phyloP scores from a whole-genome alignment of 192 early-diverging fungal species.

The Neocallimastix lanati region DNA sequence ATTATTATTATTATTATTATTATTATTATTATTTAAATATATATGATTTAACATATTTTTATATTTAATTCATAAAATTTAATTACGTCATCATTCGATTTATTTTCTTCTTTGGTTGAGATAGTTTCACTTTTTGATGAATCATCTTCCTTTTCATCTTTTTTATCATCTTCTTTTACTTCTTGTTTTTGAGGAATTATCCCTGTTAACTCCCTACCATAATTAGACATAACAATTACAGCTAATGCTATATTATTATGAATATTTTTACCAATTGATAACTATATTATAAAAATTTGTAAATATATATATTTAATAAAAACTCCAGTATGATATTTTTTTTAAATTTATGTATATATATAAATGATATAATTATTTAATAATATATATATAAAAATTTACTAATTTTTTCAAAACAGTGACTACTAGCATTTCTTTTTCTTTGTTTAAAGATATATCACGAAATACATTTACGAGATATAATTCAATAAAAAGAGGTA shows the following conservation, averaged over 20 bases:
- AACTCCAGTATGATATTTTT: neutral
- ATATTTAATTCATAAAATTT: neutral
- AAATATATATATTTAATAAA: neutral
- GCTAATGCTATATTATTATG: neutral
- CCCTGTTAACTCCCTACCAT: neutral
- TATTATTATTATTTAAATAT: too few relatives aligned
- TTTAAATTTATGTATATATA: neutral
- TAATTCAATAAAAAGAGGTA: slow-evolving; percentile 63
- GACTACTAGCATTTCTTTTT: slow-evolving; percentile 37
- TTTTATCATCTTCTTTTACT: neutral
- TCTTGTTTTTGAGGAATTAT: neutral
- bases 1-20: too few relatives aligned
- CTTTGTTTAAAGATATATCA: slow-evolving; percentile 25
- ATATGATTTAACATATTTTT: too few relatives aligned
- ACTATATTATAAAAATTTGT: neutral
- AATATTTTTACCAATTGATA: neutral
- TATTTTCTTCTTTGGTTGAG: neutral
- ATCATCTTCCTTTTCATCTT: neutral
- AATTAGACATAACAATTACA: neutral
- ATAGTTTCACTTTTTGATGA: neutral
- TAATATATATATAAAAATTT: neutral
- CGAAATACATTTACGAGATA: slow-evolving; percentile 51
- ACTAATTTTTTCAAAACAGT: slow-evolving; percentile 15
- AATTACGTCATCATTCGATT: neutral
- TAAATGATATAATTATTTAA: neutral